These are phyloP conservation scores for Canavalia gladiata DNA, from an alignment of 306 rosid species.

Conservation along the genomic window DNA sequence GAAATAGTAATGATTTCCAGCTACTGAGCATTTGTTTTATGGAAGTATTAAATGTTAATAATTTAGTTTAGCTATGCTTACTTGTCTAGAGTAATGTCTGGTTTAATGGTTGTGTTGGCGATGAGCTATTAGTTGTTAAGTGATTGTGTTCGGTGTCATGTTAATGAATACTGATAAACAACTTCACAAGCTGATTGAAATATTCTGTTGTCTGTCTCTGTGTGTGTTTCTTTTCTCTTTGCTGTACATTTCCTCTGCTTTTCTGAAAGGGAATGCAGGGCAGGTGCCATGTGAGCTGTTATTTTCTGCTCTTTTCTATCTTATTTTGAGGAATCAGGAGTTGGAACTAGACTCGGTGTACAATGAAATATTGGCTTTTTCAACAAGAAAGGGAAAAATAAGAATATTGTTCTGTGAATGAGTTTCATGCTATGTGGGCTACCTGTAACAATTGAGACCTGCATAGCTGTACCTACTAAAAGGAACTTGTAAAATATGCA, in stretches of 20 bases:
- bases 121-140: neutral
- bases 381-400: neutral
- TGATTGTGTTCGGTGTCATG: slow-evolving; percentile 16
- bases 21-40: slow-evolving; percentile 13
- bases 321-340: neutral
- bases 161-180: slow-evolving; percentile 19
- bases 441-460: slow-evolving; percentile 19
- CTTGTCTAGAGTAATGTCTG: slow-evolving; percentile 24
- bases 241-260: neutral
- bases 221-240: neutral
- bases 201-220: neutral
- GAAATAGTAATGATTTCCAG: neutral
- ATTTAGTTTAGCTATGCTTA: slow-evolving; percentile 6
- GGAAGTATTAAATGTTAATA: neutral
- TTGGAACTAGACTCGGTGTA: slow-evolving; percentile 12
- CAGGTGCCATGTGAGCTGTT: slow-evolving; percentile 19
- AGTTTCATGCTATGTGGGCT: slow-evolving; percentile 12
- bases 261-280: slow-evolving; percentile 10
- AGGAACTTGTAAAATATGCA: slow-evolving; percentile 34
- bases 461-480: slow-evolving; percentile 18
- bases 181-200: neutral
- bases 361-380: neutral
- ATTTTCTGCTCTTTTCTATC: slow-evolving; percentile 10
- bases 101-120: too few species aligned
- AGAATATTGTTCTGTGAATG: slow-evolving; percentile 4